Evolutionary conservation across 345 rosid genomes (phyloP).

Genomic region (Zanthoxylum bungeanum): DNA sequence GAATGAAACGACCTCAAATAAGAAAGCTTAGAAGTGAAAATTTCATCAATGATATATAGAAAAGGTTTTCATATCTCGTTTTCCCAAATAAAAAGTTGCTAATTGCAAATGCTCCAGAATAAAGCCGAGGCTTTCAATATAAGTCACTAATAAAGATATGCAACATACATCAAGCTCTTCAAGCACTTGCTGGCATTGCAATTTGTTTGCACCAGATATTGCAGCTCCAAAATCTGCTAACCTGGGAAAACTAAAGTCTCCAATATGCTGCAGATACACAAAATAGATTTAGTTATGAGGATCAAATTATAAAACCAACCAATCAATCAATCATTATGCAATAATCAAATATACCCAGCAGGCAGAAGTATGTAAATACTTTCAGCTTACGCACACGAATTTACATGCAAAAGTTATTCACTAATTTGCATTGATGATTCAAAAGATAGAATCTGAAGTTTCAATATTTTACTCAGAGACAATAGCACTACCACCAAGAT

Average conservation of each 20-base stretch:
- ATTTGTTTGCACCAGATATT: slow-evolving; percentile 88
- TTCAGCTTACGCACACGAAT: not conserved
- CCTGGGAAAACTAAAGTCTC: slow-evolving; percentile 84
- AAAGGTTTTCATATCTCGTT: not conserved
- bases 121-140: not conserved
- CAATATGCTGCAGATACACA: slow-evolving; percentile 72
- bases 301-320: not conserved
- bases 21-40: not conserved
- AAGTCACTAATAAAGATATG: not conserved
- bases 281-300: not conserved
- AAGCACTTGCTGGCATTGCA: slow-evolving; percentile 84
- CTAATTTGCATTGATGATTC: not conserved
- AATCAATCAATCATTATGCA: not conserved
- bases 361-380: not conserved
- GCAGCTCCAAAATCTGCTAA: slow-evolving; percentile 99
- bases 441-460: not conserved
- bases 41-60: not conserved
- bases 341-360: not conserved
- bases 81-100: not conserved
- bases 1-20: not conserved
- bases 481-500: not conserved
- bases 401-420: not conserved
- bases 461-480: not conserved
- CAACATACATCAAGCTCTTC: slow-evolving; percentile 96
- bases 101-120: not conserved